Evolutionary conservation across 2,329 filamentous ascomycete species (phyloP).

Genomic region (Capronia coronata): DNA sequence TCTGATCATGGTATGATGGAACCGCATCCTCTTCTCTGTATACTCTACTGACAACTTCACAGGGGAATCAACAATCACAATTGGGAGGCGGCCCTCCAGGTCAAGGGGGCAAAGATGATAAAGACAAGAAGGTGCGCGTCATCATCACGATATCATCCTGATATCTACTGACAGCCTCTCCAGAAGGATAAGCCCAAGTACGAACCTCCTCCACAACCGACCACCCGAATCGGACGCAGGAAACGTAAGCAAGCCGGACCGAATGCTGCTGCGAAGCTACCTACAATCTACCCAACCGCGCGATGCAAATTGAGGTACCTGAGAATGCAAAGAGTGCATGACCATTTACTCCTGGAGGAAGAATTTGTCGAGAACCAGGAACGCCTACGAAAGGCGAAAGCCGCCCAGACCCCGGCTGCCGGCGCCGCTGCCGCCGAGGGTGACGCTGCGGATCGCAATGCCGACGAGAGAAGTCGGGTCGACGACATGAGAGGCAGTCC

Average conservation of each 20-base stretch:
- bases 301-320: conserved; percentile 96
- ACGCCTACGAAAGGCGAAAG: conserved; percentile 85
- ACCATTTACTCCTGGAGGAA: conserved; percentile 92
- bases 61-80: conserved; percentile 63
- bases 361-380: conserved; percentile 99
- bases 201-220: conserved; percentile 93
- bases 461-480: conserved; percentile 87
- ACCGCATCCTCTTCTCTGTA: not conserved
- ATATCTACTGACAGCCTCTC: conserved; percentile 19
- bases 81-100: conserved; percentile 65
- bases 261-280: conserved; percentile 91
- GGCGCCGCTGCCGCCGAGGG: conserved; percentile 57
- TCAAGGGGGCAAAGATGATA: conserved; percentile 72
- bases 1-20: conserved; percentile 11
- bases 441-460: conserved; percentile 78
- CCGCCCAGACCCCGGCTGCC: conserved; percentile 57
- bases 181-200: conserved; percentile 99
- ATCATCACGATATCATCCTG: not conserved
- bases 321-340: conserved; percentile 97
- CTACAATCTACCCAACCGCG: conserved; percentile 86
- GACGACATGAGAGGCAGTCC: conserved; percentile 98
- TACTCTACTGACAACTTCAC: conserved; percentile 5
- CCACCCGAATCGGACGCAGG: conserved; percentile 93
- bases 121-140: conserved; percentile 79
- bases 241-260: conserved; percentile 94